Percentiles rank a stretch among this genome's conserved stretches.
These are phyloP conservation scores for Picea glauca DNA, from an alignment of 75 land plant genomes.

Conservation along the genomic window DNA sequence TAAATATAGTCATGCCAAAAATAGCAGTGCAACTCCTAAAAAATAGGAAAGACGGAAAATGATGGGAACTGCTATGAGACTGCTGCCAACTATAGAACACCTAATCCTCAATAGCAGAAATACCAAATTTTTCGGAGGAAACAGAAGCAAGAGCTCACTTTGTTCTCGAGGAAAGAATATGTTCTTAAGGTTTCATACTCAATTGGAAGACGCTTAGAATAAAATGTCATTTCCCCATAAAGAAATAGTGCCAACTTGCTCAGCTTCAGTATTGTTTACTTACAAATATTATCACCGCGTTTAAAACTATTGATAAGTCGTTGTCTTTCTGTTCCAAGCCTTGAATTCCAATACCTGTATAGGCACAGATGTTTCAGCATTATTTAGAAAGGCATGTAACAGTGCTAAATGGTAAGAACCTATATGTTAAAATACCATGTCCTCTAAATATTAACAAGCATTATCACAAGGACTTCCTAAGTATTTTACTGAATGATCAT, in stretches of 20 bases:
- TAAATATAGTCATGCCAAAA: too few relatives aligned
- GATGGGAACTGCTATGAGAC: too few relatives aligned
- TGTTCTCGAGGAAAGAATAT: too few relatives aligned
- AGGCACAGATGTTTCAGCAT: neutral
- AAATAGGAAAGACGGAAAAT: too few relatives aligned
- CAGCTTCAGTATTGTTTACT: constrained; percentile 15
- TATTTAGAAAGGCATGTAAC: neutral
- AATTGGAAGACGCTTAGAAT: too few relatives aligned
- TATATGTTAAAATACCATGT: neutral
- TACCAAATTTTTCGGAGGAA: too few relatives aligned
- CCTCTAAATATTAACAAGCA: neutral
- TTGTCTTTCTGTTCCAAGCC: constrained; percentile 78
- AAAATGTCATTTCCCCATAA: too few relatives aligned
- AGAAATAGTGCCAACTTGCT: neutral
- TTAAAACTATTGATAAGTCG: constrained; percentile 64
- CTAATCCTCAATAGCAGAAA: too few relatives aligned
- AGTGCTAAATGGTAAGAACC: neutral
- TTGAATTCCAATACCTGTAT: constrained; percentile 90
- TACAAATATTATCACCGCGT: constrained; percentile 73
- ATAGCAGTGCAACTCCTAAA: too few relatives aligned
- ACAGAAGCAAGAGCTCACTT: too few relatives aligned
- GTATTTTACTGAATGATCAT: neutral
- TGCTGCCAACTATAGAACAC: too few relatives aligned
- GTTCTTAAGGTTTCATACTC: too few relatives aligned
- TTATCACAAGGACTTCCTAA: neutral